Evolutionary conservation across 345 rosid species (phyloP), one percentile per base, ranked within the genome.

Genomic region (Excoecaria agallocha): DNA sequence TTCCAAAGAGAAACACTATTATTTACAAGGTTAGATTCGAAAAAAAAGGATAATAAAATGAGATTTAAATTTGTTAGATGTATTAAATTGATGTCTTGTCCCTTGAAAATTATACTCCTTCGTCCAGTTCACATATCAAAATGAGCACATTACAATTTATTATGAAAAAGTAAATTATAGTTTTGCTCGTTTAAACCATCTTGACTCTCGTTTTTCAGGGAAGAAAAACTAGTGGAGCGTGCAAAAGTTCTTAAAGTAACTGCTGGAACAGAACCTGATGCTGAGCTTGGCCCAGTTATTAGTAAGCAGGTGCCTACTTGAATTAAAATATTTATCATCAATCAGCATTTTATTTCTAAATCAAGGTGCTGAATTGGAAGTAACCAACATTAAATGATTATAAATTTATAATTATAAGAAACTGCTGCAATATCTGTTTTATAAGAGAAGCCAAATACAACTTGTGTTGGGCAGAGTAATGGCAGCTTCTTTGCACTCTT

Each of bases 271-370:
- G 87, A 89, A 74, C 83, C 81, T 54, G 84, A 81, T 75, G 80
- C 91, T 48, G 90, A 89, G 70, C 82, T 89, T 71, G 91, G 91
- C 73, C 93, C 93, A 25, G 77, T 89, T 56, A 86, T 84, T 77
- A 85, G 87, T 81, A 85, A 87, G 81, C 89, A 89, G 89, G 93
- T 89, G 71, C 30, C 45, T 39, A 30, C 12, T 10, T 70, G 3
- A 52, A 20, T 30, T 4, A 38, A n/a, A n/a, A n/a, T n/a, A n/a
- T n/a, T n/a, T 35, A 59, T 2, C 17, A 39, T 8, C 48, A 13
- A 70, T 52, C 22, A 17, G 38, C 1, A n/a, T 39, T 52, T 45
- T 22, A 41, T 51, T 17, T 63, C 37, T 54, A 70, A 24, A 48
- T 49, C 17, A n/a, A 55, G 48, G 25, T 63, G n/a, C 16, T 66